A percentile compares a stretch with the other conserved stretches of the same genome.
phyloP scores from a whole-genome alignment of 2,329 filamentous ascomycete genomes.

The Beauveria brongniartii region DNA sequence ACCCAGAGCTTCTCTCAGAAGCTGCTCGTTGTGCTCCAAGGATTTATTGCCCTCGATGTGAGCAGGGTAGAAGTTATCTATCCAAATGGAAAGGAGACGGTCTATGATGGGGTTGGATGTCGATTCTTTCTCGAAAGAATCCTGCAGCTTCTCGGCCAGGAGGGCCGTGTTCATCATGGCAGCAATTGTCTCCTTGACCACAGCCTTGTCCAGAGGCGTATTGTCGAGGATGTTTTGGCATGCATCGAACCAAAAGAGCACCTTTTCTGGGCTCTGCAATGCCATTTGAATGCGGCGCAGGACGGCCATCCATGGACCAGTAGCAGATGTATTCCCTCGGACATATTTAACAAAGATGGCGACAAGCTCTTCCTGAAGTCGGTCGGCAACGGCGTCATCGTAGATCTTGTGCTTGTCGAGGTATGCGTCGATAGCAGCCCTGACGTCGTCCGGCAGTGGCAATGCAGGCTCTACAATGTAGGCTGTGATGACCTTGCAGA shows the following conservation, averaged over 20 bases:
- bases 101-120: conserved; percentile 43
- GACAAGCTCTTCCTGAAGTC: conserved; percentile 65
- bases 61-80: conserved; percentile 37
- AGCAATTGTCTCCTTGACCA: conserved; percentile 57
- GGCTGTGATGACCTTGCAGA: conserved; percentile 47
- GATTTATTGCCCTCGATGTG: conserved; percentile 29
- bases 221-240: conserved; percentile 31
- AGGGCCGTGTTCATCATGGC: conserved; percentile 57
- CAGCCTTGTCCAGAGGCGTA: conserved; percentile 52
- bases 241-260: conserved; percentile 66
- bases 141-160: conserved; percentile 50
- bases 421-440: conserved; percentile 56
- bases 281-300: conserved; percentile 56
- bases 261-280: conserved; percentile 52
- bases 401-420: conserved; percentile 58
- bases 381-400: conserved; percentile 61
- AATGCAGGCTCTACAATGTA: conserved; percentile 41
- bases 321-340: conserved; percentile 44
- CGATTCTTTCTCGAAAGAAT: conserved; percentile 33
- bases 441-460: conserved; percentile 60
- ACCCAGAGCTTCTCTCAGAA: conserved; percentile 44
- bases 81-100: conserved; percentile 49
- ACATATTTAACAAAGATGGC: conserved; percentile 59
- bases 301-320: conserved; percentile 61
- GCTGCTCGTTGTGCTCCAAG: conserved; percentile 39